Base-by-base conservation (phyloP, 805 yeast species). In the Kuraishia molischiana region DNA sequence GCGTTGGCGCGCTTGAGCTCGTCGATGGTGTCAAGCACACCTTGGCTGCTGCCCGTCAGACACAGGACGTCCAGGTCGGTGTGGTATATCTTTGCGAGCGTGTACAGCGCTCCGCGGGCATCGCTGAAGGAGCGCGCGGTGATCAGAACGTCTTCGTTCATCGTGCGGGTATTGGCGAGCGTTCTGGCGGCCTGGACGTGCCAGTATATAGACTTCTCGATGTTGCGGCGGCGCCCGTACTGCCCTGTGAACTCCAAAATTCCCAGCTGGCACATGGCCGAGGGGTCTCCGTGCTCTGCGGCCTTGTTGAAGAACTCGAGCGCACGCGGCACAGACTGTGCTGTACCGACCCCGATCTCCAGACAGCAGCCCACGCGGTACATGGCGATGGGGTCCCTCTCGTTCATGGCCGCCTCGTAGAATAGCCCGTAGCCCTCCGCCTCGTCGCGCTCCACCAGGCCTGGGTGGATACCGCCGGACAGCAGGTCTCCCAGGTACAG, bases 261-360 rank as follows among this genome's bases (percentile, higher is more conserved):
- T 4, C 87, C 92, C 14, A 82, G 58, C 54, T 81, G 79, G 58
- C 79, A 81, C 84, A 81, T 79, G 18, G 86, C 77, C 11, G 77
- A 69, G 3, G 71, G 73, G 44, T 72, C 75, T 4, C 80, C 81
- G 18, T 68, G 54, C n/a, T 64, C 57, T 3, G 89, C 85, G 0
- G 86, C 84, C 34, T 64, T 61, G 26, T 65, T 62, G 56, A 76
- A 81, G 59, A 70, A 76, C 11, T 59, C 49, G 19, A 76, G 56
- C 8, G 86, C 77, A 41, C 65, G 63, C 14, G 60, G 56, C 17
- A 53, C 36, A 46, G 72, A 71, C 30, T 61, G 51, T 38, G 58
- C 47, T 19, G 70, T 60, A 2, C 82, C 81, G 41, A 72, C 66
- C 14, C 85, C 80, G 52, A 79, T 62, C 52, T 84, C 92, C 48